These are phyloP conservation scores for Arthroderma sp. DNA, from an alignment of 2,329 filamentous ascomycete genomes.

Conservation along the genomic window DNA sequence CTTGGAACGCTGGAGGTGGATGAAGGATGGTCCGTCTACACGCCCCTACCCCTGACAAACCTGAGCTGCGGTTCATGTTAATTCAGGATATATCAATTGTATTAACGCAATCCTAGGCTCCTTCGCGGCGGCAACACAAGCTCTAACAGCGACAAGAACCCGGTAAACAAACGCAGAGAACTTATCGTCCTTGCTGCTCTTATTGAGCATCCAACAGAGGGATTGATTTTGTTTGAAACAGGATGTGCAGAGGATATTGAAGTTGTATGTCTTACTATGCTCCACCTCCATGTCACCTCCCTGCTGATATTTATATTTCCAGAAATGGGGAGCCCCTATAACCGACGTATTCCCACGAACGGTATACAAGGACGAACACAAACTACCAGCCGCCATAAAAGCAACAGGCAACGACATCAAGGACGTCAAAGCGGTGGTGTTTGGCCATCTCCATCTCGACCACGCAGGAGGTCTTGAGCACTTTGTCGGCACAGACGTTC, in stretches of 20 bases:
- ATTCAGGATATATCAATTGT: background rate
- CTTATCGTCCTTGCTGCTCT: slow-evolving; percentile 30
- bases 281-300: background rate
- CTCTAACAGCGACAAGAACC: slow-evolving; percentile 22
- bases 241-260: slow-evolving; percentile 33
- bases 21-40: slow-evolving; percentile 28
- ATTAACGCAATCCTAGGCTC: slow-evolving; percentile 14
- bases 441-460: slow-evolving; percentile 37
- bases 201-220: slow-evolving; percentile 33
- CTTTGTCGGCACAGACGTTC: slow-evolving; percentile 30
- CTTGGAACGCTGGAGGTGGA: slow-evolving; percentile 34
- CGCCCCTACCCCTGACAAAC: background rate
- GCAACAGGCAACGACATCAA: slow-evolving; percentile 31
- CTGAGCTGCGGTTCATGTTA: background rate
- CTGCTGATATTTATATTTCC: background rate
- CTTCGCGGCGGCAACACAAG: slow-evolving; percentile 30
- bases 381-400: slow-evolving; percentile 25
- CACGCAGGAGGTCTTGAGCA: slow-evolving; percentile 37
- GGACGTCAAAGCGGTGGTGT: slow-evolving; percentile 35
- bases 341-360: slow-evolving; percentile 29
- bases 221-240: slow-evolving; percentile 35
- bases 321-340: slow-evolving; percentile 24
- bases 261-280: slow-evolving; percentile 15
- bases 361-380: slow-evolving; percentile 20
- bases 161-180: slow-evolving; percentile 30